Base-by-base conservation (phyloP, 495 filamentous ascomycete species). In the Penicillium robsamsonii region DNA sequence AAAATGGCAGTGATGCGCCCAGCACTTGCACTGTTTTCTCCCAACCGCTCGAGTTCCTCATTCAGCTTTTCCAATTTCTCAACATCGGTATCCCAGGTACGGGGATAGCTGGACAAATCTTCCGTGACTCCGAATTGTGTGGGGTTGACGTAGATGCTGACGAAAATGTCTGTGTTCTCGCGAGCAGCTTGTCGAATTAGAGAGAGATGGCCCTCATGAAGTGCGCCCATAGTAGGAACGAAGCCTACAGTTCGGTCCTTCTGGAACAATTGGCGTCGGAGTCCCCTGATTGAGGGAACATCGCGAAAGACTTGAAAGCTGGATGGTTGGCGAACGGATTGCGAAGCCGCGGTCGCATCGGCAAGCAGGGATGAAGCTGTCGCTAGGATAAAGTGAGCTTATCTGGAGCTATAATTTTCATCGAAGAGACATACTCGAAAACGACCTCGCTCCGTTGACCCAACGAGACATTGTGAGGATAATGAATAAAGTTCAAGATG, bases 221-320 rank as follows among this genome's bases (percentile, higher is more conserved):
- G 81, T 15, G 94, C 94, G 38, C 94, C 94, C 93, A 98, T 97
- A 10, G 94, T 98, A 0, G 94, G 94, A 8, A 98, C 91, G 10
- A 98, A 83, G 43, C 88, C 91, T 46, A 98, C 84, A 17, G 85
- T 85, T 31, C 87, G 84, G 65, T 86, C 79, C 59, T 84, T 78
- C 48, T 85, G 77, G 42, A 87, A 75, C 30, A 93, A 81, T 29
- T 84, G 75, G 2, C 80, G 81, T 15, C 92, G 89, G 73, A 86
- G 83, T 63, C 82, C 69, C 46, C 92, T 91, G 35, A 97, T 79
- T 2, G 79, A 72, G 18, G 85, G 72, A 55, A 92, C 82, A 61
- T 87, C 84, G 57, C 86, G 87, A 71, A 94, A 86, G 62, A 96
- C 75, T 69, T 87, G 84, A 64, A 93, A 75, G 38, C 71, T 75